Evolutionary conservation across 257 asterid species (phyloP).

Genomic region (Echium plantagineum): DNA sequence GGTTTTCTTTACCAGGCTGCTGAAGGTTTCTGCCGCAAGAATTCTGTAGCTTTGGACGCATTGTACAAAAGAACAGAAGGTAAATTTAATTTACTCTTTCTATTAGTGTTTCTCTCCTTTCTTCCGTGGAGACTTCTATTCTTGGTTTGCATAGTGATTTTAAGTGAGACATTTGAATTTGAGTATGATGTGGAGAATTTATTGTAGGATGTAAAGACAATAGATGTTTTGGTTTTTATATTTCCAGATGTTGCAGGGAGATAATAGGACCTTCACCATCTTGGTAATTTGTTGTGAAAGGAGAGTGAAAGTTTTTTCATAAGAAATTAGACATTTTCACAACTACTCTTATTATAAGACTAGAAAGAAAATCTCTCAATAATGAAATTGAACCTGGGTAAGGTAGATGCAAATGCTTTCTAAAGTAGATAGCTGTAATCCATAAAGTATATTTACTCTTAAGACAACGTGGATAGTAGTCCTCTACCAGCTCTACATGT

Average conservation of each 20-base stretch:
- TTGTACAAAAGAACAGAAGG: constrained; percentile 52
- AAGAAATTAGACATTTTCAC: too few relatives aligned
- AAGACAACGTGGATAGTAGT: not conserved
- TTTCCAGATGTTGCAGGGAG: too few relatives aligned
- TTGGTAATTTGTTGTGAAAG: too few relatives aligned
- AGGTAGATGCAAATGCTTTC: not conserved
- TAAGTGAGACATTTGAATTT: not conserved
- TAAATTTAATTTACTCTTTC: constrained; percentile 7
- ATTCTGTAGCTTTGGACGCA: constrained; percentile 61
- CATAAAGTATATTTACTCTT: not conserved
- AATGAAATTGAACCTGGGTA: not conserved
- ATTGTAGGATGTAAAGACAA: too few relatives aligned
- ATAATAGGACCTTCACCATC: too few relatives aligned
- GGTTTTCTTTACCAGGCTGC: constrained; percentile 61
- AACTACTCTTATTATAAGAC: not conserved
- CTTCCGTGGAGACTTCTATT: not conserved
- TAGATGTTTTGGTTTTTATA: too few relatives aligned
- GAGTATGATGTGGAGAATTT: too few relatives aligned
- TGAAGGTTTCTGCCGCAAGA: constrained; percentile 90
- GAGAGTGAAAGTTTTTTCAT: too few relatives aligned
- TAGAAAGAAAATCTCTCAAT: too few relatives aligned
- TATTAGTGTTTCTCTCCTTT: not conserved
- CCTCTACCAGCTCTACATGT: not conserved
- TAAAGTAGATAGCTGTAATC: not conserved
- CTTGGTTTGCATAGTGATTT: not conserved